phyloP scores from a whole-genome alignment of 2,329 filamentous ascomycete species.

The Claviceps sp. region DNA sequence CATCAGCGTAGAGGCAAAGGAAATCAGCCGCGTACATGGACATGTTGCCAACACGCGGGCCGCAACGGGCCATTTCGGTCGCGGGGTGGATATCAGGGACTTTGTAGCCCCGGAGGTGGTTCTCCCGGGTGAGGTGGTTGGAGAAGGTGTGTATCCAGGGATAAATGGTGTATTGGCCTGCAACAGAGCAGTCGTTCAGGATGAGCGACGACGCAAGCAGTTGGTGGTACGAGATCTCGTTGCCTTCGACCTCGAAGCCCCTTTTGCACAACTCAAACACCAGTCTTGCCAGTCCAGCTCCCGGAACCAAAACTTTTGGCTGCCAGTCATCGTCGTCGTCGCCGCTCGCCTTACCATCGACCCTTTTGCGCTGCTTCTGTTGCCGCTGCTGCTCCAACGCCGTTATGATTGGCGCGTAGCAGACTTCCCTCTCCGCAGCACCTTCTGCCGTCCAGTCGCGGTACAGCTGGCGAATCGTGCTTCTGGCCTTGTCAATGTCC shows the following conservation, averaged over 20 bases:
- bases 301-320: conserved; percentile 67
- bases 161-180: conserved; percentile 57
- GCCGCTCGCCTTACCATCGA: neutral
- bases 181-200: conserved; percentile 50
- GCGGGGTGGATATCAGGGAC: conserved; percentile 74
- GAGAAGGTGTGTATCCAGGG: conserved; percentile 84
- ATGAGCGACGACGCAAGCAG: conserved; percentile 73
- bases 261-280: conserved; percentile 71
- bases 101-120: conserved; percentile 60
- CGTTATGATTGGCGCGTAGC: conserved; percentile 59
- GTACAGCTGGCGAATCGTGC: conserved; percentile 86
- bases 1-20: conserved; percentile 63
- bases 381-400: conserved; percentile 43
- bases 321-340: conserved; percentile 21
- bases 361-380: conserved; percentile 22
- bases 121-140: conserved; percentile 59
- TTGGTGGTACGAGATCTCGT: conserved; percentile 95
- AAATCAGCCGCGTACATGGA: conserved; percentile 92
- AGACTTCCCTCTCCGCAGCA: conserved; percentile 55
- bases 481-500: conserved; percentile 83
- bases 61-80: conserved; percentile 30
- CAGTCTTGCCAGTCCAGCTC: conserved; percentile 75
- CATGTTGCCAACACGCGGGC: conserved; percentile 49
- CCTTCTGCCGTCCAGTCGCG: conserved; percentile 87
- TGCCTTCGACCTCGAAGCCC: conserved; percentile 71